phyloP scores from a whole-genome alignment of 352 stramenopile genomes.

The Vaucheria bursata region DNA sequence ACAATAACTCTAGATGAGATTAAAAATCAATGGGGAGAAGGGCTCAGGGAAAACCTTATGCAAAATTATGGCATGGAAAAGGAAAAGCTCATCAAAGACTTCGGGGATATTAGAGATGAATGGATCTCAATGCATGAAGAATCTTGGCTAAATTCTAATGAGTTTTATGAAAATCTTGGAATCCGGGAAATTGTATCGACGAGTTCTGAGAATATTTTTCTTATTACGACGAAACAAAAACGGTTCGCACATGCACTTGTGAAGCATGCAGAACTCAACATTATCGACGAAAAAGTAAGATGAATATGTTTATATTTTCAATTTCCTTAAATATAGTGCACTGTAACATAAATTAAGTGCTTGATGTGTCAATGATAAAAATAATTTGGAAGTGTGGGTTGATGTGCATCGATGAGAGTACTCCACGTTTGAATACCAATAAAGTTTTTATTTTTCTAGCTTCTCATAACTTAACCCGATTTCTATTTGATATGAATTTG shows the following conservation, averaged over 20 bases:
- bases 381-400: too few relatives aligned
- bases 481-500: too few relatives aligned
- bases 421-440: too few relatives aligned
- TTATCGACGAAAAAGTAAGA: conserved; percentile 17
- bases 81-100: conserved; percentile 36
- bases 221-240: conserved; percentile 54
- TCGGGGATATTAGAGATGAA: conserved; percentile 43
- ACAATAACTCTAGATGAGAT: not conserved
- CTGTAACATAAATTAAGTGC: too few relatives aligned
- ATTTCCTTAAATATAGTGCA: too few relatives aligned
- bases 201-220: conserved; percentile 37
- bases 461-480: too few relatives aligned
- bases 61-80: conserved; percentile 4
- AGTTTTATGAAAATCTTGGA: conserved; percentile 45
- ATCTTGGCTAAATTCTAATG: conserved; percentile 49
- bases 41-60: conserved; percentile 24
- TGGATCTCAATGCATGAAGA: conserved; percentile 50
- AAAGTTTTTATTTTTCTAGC: too few relatives aligned
- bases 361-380: too few relatives aligned
- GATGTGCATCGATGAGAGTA: too few relatives aligned
- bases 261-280: conserved; percentile 31
- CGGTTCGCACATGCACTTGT: conserved; percentile 48
- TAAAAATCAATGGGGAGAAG: conserved; percentile 6
- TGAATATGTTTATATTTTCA: too few relatives aligned
- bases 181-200: conserved; percentile 17